A percentile compares a stretch with the other conserved stretches of the same genome.
phyloP scores from a whole-genome alignment of 2,329 filamentous ascomycete genomes.

The Diplodia scrobiculata region DNA sequence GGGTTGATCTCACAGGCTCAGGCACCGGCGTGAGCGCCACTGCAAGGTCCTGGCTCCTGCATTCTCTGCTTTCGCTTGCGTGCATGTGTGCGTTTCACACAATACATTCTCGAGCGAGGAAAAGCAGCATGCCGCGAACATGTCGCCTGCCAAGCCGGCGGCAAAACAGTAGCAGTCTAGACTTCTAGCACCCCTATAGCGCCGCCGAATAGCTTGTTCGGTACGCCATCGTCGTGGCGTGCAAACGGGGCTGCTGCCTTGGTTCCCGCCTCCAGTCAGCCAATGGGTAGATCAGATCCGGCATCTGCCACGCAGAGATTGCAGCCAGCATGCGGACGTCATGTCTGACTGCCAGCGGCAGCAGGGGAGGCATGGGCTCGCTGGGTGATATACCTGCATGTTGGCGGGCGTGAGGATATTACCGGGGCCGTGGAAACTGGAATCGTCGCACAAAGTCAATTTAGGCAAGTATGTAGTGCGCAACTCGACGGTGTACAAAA shows the following conservation, averaged over 20 bases:
- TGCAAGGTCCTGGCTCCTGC: slow-evolving; percentile 1
- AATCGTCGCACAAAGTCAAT: neutral
- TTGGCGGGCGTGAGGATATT: neutral
- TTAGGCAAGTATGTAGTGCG: neutral
- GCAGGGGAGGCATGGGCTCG: neutral
- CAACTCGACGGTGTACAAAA: neutral
- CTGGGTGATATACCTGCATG: neutral
- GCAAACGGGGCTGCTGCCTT: slow-evolving; percentile 16
- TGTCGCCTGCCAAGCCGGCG: neutral
- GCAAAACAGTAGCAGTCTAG: neutral
- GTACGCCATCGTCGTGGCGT: neutral
- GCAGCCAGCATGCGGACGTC: neutral
- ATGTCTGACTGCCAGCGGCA: neutral
- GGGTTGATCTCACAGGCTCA: slow-evolving; percentile 6
- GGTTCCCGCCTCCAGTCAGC: neutral
- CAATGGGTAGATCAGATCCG: neutral
- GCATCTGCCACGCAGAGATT: neutral
- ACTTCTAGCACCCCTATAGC: neutral
- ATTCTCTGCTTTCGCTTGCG: neutral
- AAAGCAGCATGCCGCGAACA: neutral
- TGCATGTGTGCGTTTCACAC: neutral
- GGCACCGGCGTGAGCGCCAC: slow-evolving; percentile 8
- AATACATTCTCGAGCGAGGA: neutral
- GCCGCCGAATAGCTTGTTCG: neutral
- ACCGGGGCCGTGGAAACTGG: neutral